These are phyloP conservation scores for Torrubiellomyces zombiae DNA, from an alignment of 2,329 filamentous ascomycete genomes.

Conservation along the genomic window DNA sequence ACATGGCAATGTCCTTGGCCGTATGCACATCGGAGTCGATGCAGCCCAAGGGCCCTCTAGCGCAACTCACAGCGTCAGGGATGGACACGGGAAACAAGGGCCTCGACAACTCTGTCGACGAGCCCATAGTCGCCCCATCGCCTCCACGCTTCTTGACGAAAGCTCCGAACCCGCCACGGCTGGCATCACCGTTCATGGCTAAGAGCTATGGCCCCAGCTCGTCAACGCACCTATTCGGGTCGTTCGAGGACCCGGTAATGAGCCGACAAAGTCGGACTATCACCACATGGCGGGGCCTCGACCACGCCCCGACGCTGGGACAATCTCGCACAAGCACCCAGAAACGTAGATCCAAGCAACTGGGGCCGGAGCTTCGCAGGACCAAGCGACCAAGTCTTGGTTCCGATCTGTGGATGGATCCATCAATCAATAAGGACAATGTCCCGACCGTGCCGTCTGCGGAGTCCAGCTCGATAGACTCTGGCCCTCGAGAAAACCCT, in stretches of 20 bases:
- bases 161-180: constrained; percentile 14
- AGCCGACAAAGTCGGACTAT: constrained; percentile 30
- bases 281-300: constrained; percentile 30
- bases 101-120: not conserved
- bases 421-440: constrained; percentile 12
- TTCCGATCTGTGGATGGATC: constrained; percentile 36
- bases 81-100: constrained; percentile 4
- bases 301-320: constrained; percentile 35
- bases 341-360: constrained; percentile 35
- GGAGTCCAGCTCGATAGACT: constrained; percentile 18
- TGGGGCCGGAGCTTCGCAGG: constrained; percentile 27
- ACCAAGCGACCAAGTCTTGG: constrained; percentile 36
- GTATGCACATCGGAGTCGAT: constrained; percentile 48
- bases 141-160: too few relatives aligned
- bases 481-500: constrained; percentile 17
- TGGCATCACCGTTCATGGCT: constrained; percentile 39
- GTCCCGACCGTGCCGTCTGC: constrained; percentile 8
- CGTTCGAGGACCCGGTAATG: constrained; percentile 15
- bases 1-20: constrained; percentile 46
- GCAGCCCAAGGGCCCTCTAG: constrained; percentile 44
- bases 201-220: constrained; percentile 47
- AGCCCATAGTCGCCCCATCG: constrained; percentile 1
- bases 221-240: constrained; percentile 28
- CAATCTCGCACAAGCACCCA: constrained; percentile 35
- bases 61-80: constrained; percentile 25